Conservation (phyloP, 2,329 filamentous ascomycete species). For the Sclerotinia spermophila region DNA sequence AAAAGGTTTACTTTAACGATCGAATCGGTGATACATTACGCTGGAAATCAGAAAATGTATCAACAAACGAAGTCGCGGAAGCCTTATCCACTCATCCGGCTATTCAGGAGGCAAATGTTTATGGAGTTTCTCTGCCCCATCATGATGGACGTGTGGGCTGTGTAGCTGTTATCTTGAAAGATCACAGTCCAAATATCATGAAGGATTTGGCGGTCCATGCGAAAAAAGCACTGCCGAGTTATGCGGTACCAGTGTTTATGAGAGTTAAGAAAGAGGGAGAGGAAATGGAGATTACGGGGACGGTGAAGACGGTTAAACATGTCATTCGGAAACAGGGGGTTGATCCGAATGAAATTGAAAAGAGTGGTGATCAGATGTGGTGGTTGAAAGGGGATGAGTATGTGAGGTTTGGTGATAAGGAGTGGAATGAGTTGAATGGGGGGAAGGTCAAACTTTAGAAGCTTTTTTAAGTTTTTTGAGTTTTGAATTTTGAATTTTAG, state of each 20-base stretch:
- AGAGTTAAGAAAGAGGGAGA: slow-evolving; percentile 51
- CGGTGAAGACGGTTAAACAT: slow-evolving; percentile 86
- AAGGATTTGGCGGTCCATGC: slow-evolving; percentile 60
- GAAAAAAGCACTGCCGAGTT: slow-evolving; percentile 59
- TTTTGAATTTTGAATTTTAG: background rate
- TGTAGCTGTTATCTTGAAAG: slow-evolving; percentile 62
- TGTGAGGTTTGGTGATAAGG: slow-evolving; percentile 58
- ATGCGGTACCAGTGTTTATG: slow-evolving; percentile 75
- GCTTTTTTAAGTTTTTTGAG: too few relatives aligned
- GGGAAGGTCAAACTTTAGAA: slow-evolving; percentile 57
- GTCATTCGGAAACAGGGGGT: slow-evolving; percentile 69
- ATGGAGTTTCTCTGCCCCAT: slow-evolving; percentile 73
- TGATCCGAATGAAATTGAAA: slow-evolving; percentile 52
- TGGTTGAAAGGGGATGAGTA: slow-evolving; percentile 63
- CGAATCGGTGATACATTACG: slow-evolving; percentile 75
- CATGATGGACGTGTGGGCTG: slow-evolving; percentile 85
- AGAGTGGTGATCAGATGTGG: slow-evolving; percentile 46
- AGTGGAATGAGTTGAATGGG: slow-evolving; percentile 65
- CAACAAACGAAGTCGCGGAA: slow-evolving; percentile 77
- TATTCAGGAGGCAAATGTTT: slow-evolving; percentile 79
- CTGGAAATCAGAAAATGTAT: slow-evolving; percentile 82
- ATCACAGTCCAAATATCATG: slow-evolving; percentile 45
- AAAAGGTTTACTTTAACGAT: slow-evolving; percentile 75
- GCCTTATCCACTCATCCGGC: slow-evolving; percentile 63
- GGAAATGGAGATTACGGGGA: slow-evolving; percentile 67